Percentiles rank a stretch among this genome's conserved stretches.
These are phyloP conservation scores for Paulownia fortunei DNA, from an alignment of 257 asterid species.

Conservation along the genomic window DNA sequence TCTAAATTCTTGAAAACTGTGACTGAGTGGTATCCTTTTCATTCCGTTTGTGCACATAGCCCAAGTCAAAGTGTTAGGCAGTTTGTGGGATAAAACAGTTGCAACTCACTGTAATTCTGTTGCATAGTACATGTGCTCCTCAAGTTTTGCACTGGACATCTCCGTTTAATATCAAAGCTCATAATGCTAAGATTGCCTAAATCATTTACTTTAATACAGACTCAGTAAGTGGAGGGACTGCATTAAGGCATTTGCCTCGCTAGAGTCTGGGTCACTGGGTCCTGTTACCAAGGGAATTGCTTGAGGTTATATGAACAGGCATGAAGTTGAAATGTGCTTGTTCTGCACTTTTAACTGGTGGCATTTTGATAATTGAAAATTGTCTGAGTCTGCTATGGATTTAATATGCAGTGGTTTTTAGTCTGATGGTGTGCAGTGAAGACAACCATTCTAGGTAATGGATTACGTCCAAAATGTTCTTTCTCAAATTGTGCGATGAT, in stretches of 20 bases:
- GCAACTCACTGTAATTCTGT: neutral
- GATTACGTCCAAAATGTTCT: neutral
- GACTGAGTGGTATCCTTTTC: neutral
- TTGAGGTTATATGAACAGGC: neutral
- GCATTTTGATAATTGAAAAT: neutral
- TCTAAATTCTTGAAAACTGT: neutral
- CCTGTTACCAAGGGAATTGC: neutral
- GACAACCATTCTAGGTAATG: neutral
- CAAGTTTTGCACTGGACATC: neutral
- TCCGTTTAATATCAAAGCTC: neutral
- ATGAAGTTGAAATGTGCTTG: neutral
- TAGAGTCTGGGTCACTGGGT: slow-evolving; percentile 9
- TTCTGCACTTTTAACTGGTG: neutral
- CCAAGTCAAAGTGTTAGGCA: neutral
- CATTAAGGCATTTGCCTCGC: slow-evolving; percentile 13
- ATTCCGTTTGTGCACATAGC: neutral
- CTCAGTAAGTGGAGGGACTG: neutral
- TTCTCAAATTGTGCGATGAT: neutral
- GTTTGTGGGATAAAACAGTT: neutral
- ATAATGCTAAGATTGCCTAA: neutral
- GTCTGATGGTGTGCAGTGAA: neutral
- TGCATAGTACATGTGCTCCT: neutral
- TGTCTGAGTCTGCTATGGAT: neutral
- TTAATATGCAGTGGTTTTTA: neutral
- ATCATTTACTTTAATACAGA: neutral